phyloP scores from a whole-genome alignment of 129 eudicot species.

The Gnaphalium uliginosum region DNA sequence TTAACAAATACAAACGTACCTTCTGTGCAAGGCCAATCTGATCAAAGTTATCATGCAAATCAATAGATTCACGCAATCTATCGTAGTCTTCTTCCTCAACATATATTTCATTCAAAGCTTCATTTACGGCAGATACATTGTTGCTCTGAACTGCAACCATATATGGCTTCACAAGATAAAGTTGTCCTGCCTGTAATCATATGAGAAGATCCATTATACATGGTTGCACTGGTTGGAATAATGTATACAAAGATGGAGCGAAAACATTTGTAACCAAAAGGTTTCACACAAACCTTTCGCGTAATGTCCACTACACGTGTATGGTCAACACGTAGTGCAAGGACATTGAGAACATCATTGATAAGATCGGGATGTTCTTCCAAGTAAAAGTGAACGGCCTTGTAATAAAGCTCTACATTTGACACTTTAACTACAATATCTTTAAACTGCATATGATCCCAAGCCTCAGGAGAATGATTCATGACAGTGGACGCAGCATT shows the following conservation, averaged over 20 bases:
- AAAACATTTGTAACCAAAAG: background rate
- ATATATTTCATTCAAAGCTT: slow-evolving; percentile 91
- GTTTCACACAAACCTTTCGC: slow-evolving; percentile 65
- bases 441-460: slow-evolving; percentile 99
- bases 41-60: slow-evolving; percentile 91
- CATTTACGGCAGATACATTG: slow-evolving; percentile 90
- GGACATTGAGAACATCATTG: slow-evolving; percentile 86
- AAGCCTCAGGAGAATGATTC: slow-evolving; percentile 98
- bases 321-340: slow-evolving; percentile 94
- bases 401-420: slow-evolving; percentile 88
- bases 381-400: slow-evolving; percentile 95
- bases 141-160: slow-evolving; percentile 99
- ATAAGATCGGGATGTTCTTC: slow-evolving; percentile 98
- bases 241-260: background rate
- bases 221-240: background rate
- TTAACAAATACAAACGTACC: slow-evolving; percentile 35
- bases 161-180: slow-evolving; percentile 87
- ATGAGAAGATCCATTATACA: slow-evolving; percentile 5
- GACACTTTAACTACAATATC: slow-evolving; percentile 89
- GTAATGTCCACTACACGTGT: slow-evolving; percentile 96
- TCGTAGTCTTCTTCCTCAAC: slow-evolving; percentile 97
- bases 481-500: slow-evolving; percentile 95
- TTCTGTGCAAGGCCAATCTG: slow-evolving; percentile 97
- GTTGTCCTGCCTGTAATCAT: slow-evolving; percentile 73
- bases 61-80: slow-evolving; percentile 87